Conservation (phyloP, 148 eudicot genomes). For the Amaranthus palmeri region DNA sequence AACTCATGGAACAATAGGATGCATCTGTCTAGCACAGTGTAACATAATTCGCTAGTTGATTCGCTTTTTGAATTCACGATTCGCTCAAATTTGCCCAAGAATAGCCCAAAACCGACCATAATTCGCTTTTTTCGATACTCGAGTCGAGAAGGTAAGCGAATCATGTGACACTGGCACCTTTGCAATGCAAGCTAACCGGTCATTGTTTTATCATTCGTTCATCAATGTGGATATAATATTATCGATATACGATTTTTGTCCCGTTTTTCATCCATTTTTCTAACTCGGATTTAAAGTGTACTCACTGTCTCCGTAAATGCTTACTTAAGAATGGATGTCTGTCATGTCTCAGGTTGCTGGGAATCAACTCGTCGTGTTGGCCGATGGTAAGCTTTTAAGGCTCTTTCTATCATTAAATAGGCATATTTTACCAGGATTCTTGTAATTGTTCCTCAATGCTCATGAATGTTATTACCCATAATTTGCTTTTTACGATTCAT, state of each 20-base stretch:
- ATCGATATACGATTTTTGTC: no score
- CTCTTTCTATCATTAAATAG: background rate
- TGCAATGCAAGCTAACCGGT: no score
- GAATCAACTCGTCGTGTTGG: constrained; percentile 45
- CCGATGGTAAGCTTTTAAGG: constrained; percentile 33
- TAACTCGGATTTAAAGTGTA: background rate
- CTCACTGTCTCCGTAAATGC: background rate
- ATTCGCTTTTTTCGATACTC: no score
- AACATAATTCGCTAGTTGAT: background rate
- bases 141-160: no score
- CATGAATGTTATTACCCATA: no score
- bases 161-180: no score
- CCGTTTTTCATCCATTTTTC: background rate
- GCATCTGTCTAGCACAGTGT: background rate
- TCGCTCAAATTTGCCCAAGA: no score
- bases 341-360: constrained; percentile 82
- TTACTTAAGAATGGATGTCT: constrained; percentile 8
- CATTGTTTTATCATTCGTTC: no score
- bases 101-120: no score
- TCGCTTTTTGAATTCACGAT: no score
- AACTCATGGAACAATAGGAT: background rate
- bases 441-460: background rate
- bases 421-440: constrained; percentile 4
- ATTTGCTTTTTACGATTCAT: no score
- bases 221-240: no score